Percentiles rank a stretch among this genome's conserved stretches.
Conservation (phyloP, 768 basidiomycete genomes). For the Asterophora parasitica region DNA sequence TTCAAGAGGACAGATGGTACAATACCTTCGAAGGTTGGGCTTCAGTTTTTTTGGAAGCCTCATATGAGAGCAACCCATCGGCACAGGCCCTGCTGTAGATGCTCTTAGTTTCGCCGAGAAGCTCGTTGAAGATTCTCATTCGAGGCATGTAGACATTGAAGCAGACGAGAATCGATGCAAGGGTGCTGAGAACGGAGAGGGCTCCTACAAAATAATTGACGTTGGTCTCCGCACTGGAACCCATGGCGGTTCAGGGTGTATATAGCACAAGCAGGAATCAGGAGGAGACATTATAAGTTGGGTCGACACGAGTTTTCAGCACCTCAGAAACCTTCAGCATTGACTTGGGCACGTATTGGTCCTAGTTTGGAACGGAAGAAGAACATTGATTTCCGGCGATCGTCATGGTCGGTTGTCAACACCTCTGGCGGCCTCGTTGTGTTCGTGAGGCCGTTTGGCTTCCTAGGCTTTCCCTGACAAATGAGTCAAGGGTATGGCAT, state of each 20-base stretch:
- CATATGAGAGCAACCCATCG: neutral
- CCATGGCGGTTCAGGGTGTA: neutral
- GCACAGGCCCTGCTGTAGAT: neutral
- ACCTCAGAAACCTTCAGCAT: neutral
- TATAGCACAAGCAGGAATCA: no score
- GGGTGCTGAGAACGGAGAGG: conserved; percentile 6
- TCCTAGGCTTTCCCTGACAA: neutral
- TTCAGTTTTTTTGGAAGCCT: no score
- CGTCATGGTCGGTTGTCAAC: neutral
- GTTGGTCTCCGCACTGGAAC: neutral
- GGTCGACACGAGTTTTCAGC: neutral
- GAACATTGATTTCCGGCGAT: neutral
- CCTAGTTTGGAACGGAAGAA: no score
- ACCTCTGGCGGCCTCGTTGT: neutral
- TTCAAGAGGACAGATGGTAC: no score
- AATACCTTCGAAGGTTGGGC: no score
- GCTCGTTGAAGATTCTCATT: conserved; percentile 4
- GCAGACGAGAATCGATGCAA: neutral
- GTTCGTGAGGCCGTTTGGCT: neutral
- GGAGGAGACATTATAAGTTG: neutral
- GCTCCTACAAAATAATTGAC: conserved; percentile 11
- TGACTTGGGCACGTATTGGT: neutral
- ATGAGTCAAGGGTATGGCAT: neutral
- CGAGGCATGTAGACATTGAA: conserved; percentile 3
- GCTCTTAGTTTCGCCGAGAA: neutral